Conservation (phyloP, 345 rosid species). For the Erysimum cheiranthoides region DNA sequence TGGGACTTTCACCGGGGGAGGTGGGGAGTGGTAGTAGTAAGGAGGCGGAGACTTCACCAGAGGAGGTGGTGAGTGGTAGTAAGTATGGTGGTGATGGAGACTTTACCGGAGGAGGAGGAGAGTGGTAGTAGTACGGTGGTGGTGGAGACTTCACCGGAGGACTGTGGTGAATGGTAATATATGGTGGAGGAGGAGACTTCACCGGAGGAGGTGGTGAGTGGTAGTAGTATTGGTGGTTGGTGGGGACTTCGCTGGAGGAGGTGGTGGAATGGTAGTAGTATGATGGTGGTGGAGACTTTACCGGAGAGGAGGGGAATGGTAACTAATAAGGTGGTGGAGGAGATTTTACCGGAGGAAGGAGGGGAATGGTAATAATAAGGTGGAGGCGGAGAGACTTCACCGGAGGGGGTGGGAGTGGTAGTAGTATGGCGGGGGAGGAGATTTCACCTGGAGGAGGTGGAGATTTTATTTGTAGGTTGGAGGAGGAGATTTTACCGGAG, state of each 20-base stretch:
- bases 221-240: conserved; percentile 40
- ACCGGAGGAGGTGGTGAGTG: conserved; percentile 50
- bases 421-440: too few species aligned
- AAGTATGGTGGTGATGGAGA: conserved; percentile 45
- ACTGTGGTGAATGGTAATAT: conserved; percentile 49
- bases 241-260: conserved; percentile 30
- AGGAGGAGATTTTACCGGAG: too few species aligned
- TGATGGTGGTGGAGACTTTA: conserved; percentile 44
- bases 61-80: conserved; percentile 51
- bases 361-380: too few species aligned
- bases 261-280: conserved; percentile 29
- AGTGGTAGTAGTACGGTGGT: conserved; percentile 39
- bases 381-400: too few species aligned
- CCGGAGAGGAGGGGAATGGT: conserved; percentile 54
- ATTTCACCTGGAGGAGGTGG: too few species aligned
- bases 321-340: conserved; percentile 47
- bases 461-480: too few species aligned
- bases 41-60: conserved; percentile 38
- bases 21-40: conserved; percentile 38
- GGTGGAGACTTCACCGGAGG: conserved; percentile 47
- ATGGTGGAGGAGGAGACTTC: conserved; percentile 42
- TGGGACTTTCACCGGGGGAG: conserved; percentile 47
- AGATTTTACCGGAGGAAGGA: conserved; percentile 31
- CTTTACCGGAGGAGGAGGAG: conserved; percentile 47
- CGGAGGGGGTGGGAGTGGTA: too few species aligned